Evolutionary conservation across 306 rosid species (phyloP), one percentile per base, ranked within the genome.

Genomic region (Herpetospermum pedunculosum): DNA sequence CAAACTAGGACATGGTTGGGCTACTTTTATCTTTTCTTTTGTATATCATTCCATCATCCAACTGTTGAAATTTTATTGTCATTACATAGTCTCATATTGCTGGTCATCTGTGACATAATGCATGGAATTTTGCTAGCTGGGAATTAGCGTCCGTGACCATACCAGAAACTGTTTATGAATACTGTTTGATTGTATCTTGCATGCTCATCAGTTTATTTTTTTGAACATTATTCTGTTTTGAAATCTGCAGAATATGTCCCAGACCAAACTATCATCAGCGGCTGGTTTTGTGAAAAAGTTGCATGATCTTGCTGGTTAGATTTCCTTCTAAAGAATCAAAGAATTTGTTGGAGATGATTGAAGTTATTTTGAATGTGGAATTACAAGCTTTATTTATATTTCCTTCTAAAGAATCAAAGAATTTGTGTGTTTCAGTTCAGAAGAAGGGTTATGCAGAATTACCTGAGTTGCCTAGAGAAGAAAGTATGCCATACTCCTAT

Each of bases 281-380:
- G 86, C 88, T 63, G 79, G 76, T 76, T 81, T 88, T 49, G 90
- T 92, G 44, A 92, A 88, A 78, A 92, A 81, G 54, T 21, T 92
- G 76, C 91, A 92, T 4, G 97, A 82, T 63, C 84, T 88, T 74
- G 80, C 96, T 76, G 91, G 98, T 92, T 74, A 82, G 88, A n/a
- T n/a, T n/a, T n/a, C n/a, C n/a, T n/a, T n/a, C n/a, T n/a, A n/a
- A n/a, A n/a, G n/a, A n/a, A n/a, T n/a, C n/a, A n/a, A n/a, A n/a
- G n/a, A n/a, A n/a, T n/a, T 69, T 64, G 54, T n/a, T 75, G 63
- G 58, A 68, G 60, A 67, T 50, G n/a, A 23, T 28, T 32, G 25
- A 14, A 74, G 7, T 28, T 71, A 30, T 54, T 62, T 73, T 34
- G 58, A 67, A 21, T 47, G 37, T 32, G 28, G 12, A 68, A 60